Conservation (phyloP, 768 basidiomycete species). For the Psilocybe sp. region DNA sequence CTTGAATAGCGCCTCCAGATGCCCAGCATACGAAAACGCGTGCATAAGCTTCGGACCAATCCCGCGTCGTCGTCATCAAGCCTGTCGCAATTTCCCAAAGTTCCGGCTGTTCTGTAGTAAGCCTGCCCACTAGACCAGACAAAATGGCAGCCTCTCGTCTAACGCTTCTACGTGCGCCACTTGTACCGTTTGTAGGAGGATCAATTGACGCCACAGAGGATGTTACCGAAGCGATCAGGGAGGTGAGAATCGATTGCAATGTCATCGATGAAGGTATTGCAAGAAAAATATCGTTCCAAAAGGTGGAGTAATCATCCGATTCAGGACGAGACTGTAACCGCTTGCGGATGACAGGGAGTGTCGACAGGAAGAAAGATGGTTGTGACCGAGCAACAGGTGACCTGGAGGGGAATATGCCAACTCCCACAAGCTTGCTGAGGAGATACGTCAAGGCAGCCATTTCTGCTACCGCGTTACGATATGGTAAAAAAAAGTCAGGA, state of each 20-base stretch:
- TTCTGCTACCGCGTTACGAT: background rate
- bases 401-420: slow-evolving; percentile 61
- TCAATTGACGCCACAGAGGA: slow-evolving; percentile 14
- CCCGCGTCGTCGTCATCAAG: slow-evolving; percentile 45
- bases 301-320: slow-evolving; percentile 35
- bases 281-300: slow-evolving; percentile 48
- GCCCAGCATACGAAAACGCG: slow-evolving; percentile 73
- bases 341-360: slow-evolving; percentile 45
- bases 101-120: slow-evolving; percentile 40
- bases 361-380: slow-evolving; percentile 65
- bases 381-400: slow-evolving; percentile 54
- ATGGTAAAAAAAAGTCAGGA: slow-evolving; percentile 5
- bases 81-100: slow-evolving; percentile 49
- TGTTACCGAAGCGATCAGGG: slow-evolving; percentile 51
- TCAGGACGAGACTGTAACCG: slow-evolving; percentile 26
- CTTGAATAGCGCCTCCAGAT: slow-evolving; percentile 33
- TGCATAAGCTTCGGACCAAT: slow-evolving; percentile 58
- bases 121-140: slow-evolving; percentile 47
- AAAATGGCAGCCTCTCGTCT: slow-evolving; percentile 55
- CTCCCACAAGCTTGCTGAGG: slow-evolving; percentile 61
- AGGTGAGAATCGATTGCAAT: slow-evolving; percentile 56
- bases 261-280: slow-evolving; percentile 48
- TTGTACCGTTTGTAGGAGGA: slow-evolving; percentile 24
- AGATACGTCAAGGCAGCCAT: slow-evolving; percentile 45
- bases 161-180: slow-evolving; percentile 28